Conservation (phyloP, 148 eudicot species). For the Fallopia convolvulus region DNA sequence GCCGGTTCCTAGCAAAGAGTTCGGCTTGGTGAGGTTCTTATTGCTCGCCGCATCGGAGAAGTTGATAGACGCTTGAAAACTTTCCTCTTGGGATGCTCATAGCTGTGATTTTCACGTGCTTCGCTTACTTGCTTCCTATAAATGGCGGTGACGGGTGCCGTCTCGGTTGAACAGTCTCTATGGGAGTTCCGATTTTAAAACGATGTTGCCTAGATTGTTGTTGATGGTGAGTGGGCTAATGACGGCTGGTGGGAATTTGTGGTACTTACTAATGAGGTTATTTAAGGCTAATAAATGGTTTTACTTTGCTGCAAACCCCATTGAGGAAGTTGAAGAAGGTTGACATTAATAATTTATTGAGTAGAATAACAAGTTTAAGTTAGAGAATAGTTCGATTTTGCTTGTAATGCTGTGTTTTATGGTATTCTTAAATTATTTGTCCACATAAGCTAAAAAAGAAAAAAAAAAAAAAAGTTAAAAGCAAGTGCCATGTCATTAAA, state of each 20-base stretch:
- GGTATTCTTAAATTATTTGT: no score
- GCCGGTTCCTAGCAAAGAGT: neutral
- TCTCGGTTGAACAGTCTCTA: slow-evolving; percentile 35
- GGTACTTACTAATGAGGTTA: slow-evolving; percentile 36
- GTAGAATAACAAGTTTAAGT: no score
- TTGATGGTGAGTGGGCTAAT: slow-evolving; percentile 44
- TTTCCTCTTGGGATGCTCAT: slow-evolving; percentile 34
- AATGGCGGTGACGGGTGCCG: slow-evolving; percentile 49
- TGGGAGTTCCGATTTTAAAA: slow-evolving; percentile 53
- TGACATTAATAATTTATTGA: no score
- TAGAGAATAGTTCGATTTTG: neutral
- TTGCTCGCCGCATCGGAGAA: no score
- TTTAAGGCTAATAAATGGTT: slow-evolving; percentile 38
- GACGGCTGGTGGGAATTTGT: slow-evolving; percentile 40
- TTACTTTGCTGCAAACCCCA: slow-evolving; percentile 9
- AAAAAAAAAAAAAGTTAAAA: no score
- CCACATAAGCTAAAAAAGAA: no score
- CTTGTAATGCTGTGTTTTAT: no score
- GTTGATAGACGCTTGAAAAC: slow-evolving; percentile 43
- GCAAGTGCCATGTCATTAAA: no score
- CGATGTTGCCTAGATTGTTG: slow-evolving; percentile 39
- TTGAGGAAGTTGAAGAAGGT: slow-evolving; percentile 16
- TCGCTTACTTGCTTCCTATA: slow-evolving; percentile 47
- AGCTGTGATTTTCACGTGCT: slow-evolving; percentile 43
- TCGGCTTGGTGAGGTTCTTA: no score